These are phyloP conservation scores for Vararia minispora DNA, from an alignment of 768 basidiomycete species.

Conservation along the genomic window DNA sequence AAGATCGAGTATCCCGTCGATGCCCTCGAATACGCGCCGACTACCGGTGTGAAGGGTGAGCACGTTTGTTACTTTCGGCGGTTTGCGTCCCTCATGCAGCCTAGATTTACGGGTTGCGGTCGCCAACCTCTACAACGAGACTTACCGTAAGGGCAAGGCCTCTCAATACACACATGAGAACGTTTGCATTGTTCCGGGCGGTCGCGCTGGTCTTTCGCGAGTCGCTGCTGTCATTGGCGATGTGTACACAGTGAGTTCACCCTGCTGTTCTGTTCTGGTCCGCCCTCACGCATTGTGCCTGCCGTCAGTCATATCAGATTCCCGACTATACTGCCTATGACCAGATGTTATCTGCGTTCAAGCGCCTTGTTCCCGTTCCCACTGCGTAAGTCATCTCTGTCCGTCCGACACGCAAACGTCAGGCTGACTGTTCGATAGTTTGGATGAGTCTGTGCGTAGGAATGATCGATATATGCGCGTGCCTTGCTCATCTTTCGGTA, in stretches of 20 bases:
- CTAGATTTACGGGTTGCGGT: constrained; percentile 80
- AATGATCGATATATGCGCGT: constrained; percentile 5
- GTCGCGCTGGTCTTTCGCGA: constrained; percentile 80
- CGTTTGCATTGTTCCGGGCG: constrained; percentile 91
- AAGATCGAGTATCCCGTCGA: constrained; percentile 58
- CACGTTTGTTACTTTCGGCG: not conserved
- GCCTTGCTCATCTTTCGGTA: constrained; percentile 2
- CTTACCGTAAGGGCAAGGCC: constrained; percentile 69
- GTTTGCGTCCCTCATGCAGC: not conserved
- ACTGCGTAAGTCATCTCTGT: constrained; percentile 49
- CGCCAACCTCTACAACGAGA: constrained; percentile 79
- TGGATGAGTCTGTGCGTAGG: not conserved
- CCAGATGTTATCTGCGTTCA: constrained; percentile 78
- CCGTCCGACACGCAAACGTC: too few species aligned
- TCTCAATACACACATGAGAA: constrained; percentile 91
- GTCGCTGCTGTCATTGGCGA: constrained; percentile 88
- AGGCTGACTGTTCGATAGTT: too few species aligned
- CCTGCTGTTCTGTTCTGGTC: constrained; percentile 4
- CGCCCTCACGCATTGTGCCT: constrained; percentile 6
- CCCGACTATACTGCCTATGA: constrained; percentile 90
- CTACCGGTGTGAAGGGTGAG: constrained; percentile 77
- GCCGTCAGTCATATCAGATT: constrained; percentile 66
- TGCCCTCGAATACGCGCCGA: constrained; percentile 84
- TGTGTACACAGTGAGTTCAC: constrained; percentile 57
- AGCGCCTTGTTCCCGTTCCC: constrained; percentile 81